These are phyloP conservation scores for Naganishia sp. DNA, from an alignment of 1,284 basidiomycete genomes.

Conservation along the genomic window DNA sequence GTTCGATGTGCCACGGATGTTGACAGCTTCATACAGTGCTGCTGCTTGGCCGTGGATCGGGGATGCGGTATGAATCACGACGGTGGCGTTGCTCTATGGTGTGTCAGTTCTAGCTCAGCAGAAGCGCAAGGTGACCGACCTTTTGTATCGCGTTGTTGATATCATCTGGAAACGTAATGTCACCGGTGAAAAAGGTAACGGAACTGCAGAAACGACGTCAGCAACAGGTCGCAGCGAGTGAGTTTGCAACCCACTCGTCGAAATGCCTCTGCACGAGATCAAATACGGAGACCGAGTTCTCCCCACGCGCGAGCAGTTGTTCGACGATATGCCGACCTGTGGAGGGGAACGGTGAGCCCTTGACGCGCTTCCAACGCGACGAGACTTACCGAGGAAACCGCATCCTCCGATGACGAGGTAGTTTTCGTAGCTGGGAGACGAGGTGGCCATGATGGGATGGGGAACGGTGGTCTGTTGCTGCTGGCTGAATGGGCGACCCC, in stretches of 20 bases:
- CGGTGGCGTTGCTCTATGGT: slow-evolving; percentile 73
- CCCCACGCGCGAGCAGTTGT: slow-evolving; percentile 72
- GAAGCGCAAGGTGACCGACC: slow-evolving; percentile 55
- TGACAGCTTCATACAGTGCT: slow-evolving; percentile 86
- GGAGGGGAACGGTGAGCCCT: background rate
- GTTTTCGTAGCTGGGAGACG: slow-evolving; percentile 38
- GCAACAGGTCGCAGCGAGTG: background rate
- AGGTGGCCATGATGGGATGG: slow-evolving; percentile 26
- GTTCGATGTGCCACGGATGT: slow-evolving; percentile 85
- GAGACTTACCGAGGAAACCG: slow-evolving; percentile 70
- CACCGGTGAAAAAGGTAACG: slow-evolving; percentile 79
- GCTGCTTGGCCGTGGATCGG: slow-evolving; percentile 72
- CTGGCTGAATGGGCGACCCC: background rate
- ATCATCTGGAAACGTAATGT: slow-evolving; percentile 75
- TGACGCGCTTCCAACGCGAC: background rate
- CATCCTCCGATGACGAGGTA: slow-evolving; percentile 83
- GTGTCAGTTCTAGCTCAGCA: background rate
- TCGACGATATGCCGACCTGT: slow-evolving; percentile 78
- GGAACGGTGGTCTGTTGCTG: background rate
- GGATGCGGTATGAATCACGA: slow-evolving; percentile 94
- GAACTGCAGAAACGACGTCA: slow-evolving; percentile 55
- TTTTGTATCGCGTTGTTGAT: slow-evolving; percentile 71
- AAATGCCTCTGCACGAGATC: slow-evolving; percentile 85
- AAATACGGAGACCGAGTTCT: slow-evolving; percentile 73
- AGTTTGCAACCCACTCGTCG: slow-evolving; percentile 54